Conservation (phyloP, 2,329 filamentous ascomycete genomes). For the Rhexocercosporidium sp. region DNA sequence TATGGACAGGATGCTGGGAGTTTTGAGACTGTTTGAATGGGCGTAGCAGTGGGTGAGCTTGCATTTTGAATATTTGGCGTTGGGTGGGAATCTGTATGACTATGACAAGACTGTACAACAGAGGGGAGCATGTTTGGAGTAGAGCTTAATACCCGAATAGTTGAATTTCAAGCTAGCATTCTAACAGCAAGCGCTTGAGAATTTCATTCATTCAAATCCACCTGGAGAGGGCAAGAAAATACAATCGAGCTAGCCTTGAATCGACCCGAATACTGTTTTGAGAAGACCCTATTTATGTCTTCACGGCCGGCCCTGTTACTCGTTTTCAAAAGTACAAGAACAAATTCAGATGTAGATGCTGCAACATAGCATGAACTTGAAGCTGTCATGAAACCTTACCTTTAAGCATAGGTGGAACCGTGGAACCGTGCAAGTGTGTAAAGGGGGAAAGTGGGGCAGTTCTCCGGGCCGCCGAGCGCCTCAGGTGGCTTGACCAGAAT, state of each 20-base stretch:
- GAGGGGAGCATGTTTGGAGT: neutral
- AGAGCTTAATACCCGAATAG: neutral
- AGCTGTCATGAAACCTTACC: conserved; percentile 6
- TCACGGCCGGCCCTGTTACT: too few relatives aligned
- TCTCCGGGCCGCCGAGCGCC: neutral
- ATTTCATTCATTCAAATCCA: too few relatives aligned
- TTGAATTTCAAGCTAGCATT: too few relatives aligned
- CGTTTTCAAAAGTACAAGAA: too few relatives aligned
- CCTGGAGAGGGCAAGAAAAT: too few relatives aligned
- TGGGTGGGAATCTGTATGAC: neutral
- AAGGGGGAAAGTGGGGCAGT: conserved; percentile 2
- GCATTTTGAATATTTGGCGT: neutral
- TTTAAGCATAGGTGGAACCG: conserved; percentile 5
- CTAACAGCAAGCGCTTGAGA: too few relatives aligned
- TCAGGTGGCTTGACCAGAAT: conserved; percentile 7
- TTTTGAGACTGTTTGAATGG: conserved; percentile 16
- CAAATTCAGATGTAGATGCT: too few relatives aligned
- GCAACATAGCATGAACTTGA: neutral
- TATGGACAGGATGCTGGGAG: conserved; percentile 18
- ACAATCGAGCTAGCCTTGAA: too few relatives aligned
- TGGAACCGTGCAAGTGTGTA: neutral
- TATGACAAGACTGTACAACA: neutral
- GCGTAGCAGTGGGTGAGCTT: neutral
- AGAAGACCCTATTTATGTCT: too few relatives aligned
- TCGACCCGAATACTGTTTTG: too few relatives aligned